Evolutionary conservation across 192 early-diverging fungal genomes (phyloP), one percentile per base, ranked within the genome.

Genomic region (Coemansia pectinata): DNA sequence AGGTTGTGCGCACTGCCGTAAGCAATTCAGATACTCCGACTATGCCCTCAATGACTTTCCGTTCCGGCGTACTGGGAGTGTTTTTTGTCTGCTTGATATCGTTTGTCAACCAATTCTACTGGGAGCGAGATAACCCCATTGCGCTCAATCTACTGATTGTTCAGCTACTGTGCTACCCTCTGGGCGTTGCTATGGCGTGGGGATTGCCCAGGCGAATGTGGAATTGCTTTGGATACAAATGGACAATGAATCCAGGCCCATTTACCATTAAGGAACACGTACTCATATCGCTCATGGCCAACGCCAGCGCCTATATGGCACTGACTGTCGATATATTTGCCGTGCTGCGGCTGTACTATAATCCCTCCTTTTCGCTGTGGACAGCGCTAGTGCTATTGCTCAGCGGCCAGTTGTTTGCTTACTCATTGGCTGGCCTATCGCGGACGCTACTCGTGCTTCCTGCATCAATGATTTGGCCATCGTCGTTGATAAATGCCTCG

Each of bases 201-300:
- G 65, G 84, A 10, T 69, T 94, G 42, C 91, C 93, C 23, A 80
- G 76, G 12, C 72, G 74, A 25, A 78, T 67, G 23, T 81, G 88
- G 73, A 68, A 62, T 21, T 10, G 73, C 9, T 88, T 87, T 67
- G 82, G 87, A 4, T 86, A 91, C 45, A 66, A 57, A n/a, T 85
- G 83, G 83, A 61, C 79, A 17, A 76, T 85, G 72, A 96, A 96
- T 67, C 90, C 92, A 2, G 95, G 95, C 8, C 92, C 89, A 14
- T 96, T 96, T 77, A 89, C 85, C 48, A 88, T 94, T 65, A 98
- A 98, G 71, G 95, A 95, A 63, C 93, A 95, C 72, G 94, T 91
- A 9, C 81, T 97, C 38, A 91, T 95, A 50, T 89, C 88, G 48
- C 85, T 95, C 62, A 89, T 94, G 86, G 89, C 90, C 65, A 90